Evolutionary conservation across 352 stramenopile genomes (phyloP), one percentile per base, ranked within the genome.

Genomic region (Thraustotheca clavata): DNA sequence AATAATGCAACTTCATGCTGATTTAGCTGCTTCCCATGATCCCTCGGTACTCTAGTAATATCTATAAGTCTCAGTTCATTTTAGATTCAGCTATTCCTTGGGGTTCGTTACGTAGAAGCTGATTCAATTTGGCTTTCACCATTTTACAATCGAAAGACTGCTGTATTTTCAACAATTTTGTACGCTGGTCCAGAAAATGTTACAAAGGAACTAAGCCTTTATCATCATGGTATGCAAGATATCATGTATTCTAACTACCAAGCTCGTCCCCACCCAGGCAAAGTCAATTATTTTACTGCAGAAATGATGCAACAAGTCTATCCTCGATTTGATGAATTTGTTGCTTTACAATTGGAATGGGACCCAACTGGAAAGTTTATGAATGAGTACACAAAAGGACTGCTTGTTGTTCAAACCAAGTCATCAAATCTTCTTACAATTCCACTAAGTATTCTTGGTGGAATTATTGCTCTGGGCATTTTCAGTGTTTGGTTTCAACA

Each of bases 291-390:
- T 46, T 65, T 65, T 54, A 41, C 27, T 34, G 38, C 38, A 12
- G 38, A 16, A 40, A 41, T 50, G 1, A 65, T 65, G 57, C 2
- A 16, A 29, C 9, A n/a, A 20, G 57, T 65, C 5, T 54, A 65
- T 32, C 57, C 57, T 14, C 43, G 46, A 34, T 52, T 65, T 1
- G 18, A 65, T 16, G 38, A 47, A 1, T 65, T 65, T 54, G 57
- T 54, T 12, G 36, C 35, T 9, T 46, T 65, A 0, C 57, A 65
- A 39, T 3, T 14, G 38, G 38, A 1, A 4, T 24, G 43, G 9
- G 57, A 65, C 27, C 57, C 57, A 16, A 31, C 36, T 8, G 57
- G 57, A n/a, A 65, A 65, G 57, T 65, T 65, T 1, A 40, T 65
- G n/a, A 65, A 65, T 46, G 6, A 24, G 20, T 65, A 65, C 57